Base-by-base conservation (phyloP, 352 stramenopile species). In the Phytophthora vignae region DNA sequence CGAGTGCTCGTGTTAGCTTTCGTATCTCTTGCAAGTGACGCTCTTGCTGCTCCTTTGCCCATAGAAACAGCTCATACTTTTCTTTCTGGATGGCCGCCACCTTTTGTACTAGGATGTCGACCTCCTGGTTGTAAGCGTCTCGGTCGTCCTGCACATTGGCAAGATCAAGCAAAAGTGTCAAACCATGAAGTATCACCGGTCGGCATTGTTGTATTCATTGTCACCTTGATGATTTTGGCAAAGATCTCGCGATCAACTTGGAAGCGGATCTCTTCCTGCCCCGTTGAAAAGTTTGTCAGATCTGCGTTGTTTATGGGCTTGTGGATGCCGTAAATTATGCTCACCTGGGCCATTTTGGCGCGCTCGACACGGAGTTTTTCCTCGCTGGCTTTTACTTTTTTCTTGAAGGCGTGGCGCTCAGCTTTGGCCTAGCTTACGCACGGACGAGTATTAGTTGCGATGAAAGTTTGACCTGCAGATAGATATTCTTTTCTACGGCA, bases 241-340 rank as follows among this genome's bases (percentile, higher is more conserved):
- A 95, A 95, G 57, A 95, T 94, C 68, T 94, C 88, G 27, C 88
- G 85, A 55, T 95, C 88, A 6, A 94, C 84, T 73, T 94, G 86
- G 67, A 91, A 94, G 0, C 87, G 85, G 54, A 94, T 77, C 54
- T 92, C 84, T 54, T 95, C 88, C 76, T 92, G 59, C 11, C 52
- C 31, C 15, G 12, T 5, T 42, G 33, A 7, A 22, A 19, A 2
- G n/a, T 11, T 22, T 53, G 7, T 58, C 54, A 62, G 33, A 46
- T 21, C n/a, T 8, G n/a, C 12, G 17, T 10, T 29, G 27, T 21
- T 31, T 21, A 6, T 15, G 22, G n/a, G 0, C 5, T 44, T n/a
- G 38, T 44, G 38, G 14, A 7, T 29, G 0, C 25, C 27, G 4
- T 29, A 29, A 44, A 8, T 8, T 53, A 9, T 4, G 25, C 52